Base-by-base conservation (phyloP, 2,329 filamentous ascomycete species). In the Paecilomyces variotii region DNA sequence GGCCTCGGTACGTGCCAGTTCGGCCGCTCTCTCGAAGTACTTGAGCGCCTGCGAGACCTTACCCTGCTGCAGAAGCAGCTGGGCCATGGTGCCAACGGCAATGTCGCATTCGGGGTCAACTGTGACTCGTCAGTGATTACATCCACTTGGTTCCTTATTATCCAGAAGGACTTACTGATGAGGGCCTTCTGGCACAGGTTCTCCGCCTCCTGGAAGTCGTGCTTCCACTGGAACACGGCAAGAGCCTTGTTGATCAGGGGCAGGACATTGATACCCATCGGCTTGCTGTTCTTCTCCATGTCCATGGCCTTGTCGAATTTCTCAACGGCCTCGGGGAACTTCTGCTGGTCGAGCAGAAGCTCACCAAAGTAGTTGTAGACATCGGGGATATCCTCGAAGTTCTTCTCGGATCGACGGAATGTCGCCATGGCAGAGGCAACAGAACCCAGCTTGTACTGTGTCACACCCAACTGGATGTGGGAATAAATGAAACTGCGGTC, bases 291-390 rank as follows among this genome's bases (percentile, higher is more conserved):
- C 81, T 94, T 95, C 84, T 99, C 94, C 88, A 97, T 93, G 72
- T 97, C 92, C 65, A 97, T 92, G n/a, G 94, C 94, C 27, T 87
- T 94, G 74, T 99, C 94, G 70, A 99, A 99, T 79, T 97, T 96
- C 79, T 96, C 90, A 63, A 99, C 91, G 27, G 94, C 94, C 74
- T 99, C 93, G 60, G 90, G 82, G 78, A 88, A 97, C 77, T 97
- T 96, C 76, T 91, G 88, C 80, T 97, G 94, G 80, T 99, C 94
- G 57, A 99, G 86, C 59, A 99, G 83, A 58, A 99, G 84, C 80
- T 99, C 94, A 69, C 94, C 94, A 70, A 96, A 97, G 84, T 99
- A 99, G 83, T 99, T 99, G 83, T 97, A 99, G 49, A 97, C 94
- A 72, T 99, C 94, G 4, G 93, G 92, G 10, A 96, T 90, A 72